Base-by-base conservation (phyloP, 495 filamentous ascomycete species). In the Evernia prunastri region DNA sequence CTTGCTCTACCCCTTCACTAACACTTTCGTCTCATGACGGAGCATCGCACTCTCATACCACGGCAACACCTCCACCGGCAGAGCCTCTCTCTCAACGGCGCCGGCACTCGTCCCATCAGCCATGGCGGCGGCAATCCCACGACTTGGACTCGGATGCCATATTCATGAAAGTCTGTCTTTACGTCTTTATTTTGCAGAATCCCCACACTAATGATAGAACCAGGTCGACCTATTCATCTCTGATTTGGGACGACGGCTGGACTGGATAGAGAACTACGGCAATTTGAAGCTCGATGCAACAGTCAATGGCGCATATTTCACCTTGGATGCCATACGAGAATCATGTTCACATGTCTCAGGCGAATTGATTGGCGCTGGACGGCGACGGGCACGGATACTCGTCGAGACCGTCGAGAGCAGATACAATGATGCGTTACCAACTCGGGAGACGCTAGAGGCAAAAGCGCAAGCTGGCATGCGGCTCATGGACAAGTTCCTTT, bases 401-500 rank as follows among this genome's bases (percentile, higher is more conserved):
- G 91, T 99, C 23, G 94, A 97, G 63, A 96, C 91, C 3, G 79
- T 99, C n/a, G 94, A 99, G 72, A 84, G 82, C 17, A 81, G 89
- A 65, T 98, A 97, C 75, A 88, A 92, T 37, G 89, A 93, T 64
- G 92, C 86, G n/a, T 74, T 99, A 61, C 86, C 82, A 10, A 89
- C 87, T 13, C 92, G 91, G 65, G 92, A 88, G 63, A 91, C 94
- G 6, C 74, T 97, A 72, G 90, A 92, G 67, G 90, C 95, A 68
- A 97, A 97, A 74, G 91, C 92, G 6, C 86, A 89, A 64, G 86
- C 89, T 25, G 90, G 91, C 15, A 86, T 99, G 64, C 88, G 88
- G 59, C 76, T 97, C 60, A 87, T 97, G 73, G 92, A 97, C 67
- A 82, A 76, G 36, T 87, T 94, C 68, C 75, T 97, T 42, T 79